Percentiles rank a stretch among this genome's conserved stretches.
phyloP scores from a whole-genome alignment of 202 grass and related monocot species.

The Cymbopogon flexuosus region DNA sequence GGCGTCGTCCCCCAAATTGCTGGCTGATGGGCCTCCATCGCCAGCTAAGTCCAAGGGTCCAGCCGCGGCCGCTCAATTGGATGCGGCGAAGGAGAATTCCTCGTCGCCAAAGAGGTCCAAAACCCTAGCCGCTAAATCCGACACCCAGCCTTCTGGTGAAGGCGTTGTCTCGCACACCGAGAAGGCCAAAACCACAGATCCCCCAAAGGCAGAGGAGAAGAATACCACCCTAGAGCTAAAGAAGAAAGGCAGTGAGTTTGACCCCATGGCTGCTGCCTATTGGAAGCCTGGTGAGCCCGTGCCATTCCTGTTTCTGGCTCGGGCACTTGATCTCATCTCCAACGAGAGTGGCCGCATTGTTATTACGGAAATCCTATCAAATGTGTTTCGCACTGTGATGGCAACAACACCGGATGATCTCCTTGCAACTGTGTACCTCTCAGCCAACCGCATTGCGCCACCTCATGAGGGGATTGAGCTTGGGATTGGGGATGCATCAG shows the following conservation, averaged over 20 bases:
- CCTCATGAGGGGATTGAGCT: constrained; percentile 95
- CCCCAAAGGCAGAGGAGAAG: constrained; percentile 31
- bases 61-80: constrained; percentile 14
- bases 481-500: constrained; percentile 82
- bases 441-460: constrained; percentile 77
- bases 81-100: constrained; percentile 26
- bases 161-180: background rate
- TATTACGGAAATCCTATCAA: constrained; percentile 88
- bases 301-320: constrained; percentile 75
- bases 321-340: constrained; percentile 77
- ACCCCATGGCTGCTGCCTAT: constrained; percentile 61
- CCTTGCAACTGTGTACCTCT: constrained; percentile 81
- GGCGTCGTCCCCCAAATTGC: constrained; percentile 21
- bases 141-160: constrained; percentile 23
- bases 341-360: constrained; percentile 75
- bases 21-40: constrained; percentile 19
- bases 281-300: constrained; percentile 75
- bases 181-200: constrained; percentile 24
- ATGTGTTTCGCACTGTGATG: constrained; percentile 77
- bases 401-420: constrained; percentile 74
- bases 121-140: constrained; percentile 57
- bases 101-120: constrained; percentile 51
- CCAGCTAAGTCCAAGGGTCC: constrained; percentile 34
- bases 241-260: constrained; percentile 69
- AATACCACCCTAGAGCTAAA: constrained; percentile 61